phyloP scores from a whole-genome alignment of 1,139 yeast species.

The Oligophagozyma castellii region DNA sequence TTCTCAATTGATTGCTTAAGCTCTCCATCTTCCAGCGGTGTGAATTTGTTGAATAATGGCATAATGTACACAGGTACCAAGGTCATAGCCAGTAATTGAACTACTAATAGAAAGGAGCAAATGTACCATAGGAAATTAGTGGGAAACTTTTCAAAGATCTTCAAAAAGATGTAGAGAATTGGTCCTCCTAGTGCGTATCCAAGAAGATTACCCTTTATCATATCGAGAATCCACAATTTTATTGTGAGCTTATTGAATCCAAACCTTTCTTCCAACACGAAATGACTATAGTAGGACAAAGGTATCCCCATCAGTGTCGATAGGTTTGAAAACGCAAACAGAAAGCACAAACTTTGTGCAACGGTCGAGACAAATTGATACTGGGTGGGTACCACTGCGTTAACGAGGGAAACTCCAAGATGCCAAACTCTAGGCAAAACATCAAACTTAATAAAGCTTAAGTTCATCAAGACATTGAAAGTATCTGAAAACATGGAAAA shows the following conservation, averaged over 20 bases:
- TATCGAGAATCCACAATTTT: constrained; percentile 58
- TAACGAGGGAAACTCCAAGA: constrained; percentile 28
- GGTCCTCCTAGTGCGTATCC: constrained; percentile 56
- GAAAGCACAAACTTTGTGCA: constrained; percentile 56
- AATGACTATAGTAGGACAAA: constrained; percentile 56
- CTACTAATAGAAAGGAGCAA: constrained; percentile 53
- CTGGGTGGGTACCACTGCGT: constrained; percentile 26
- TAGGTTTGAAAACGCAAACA: constrained; percentile 35
- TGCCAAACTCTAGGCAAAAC: constrained; percentile 60
- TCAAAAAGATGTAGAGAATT: constrained; percentile 57
- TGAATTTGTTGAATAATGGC: constrained; percentile 83
- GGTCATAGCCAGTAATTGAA: constrained; percentile 62
- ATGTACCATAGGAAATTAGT: constrained; percentile 69
- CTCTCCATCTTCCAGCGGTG: constrained; percentile 85
- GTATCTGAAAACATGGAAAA: constrained; percentile 49
- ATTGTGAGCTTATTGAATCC: constrained; percentile 84
- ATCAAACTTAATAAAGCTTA: constrained; percentile 46
- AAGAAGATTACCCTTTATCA: constrained; percentile 44
- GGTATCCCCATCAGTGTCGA: constrained; percentile 51
- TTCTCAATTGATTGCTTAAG: constrained; percentile 69
- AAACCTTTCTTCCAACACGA: constrained; percentile 80
- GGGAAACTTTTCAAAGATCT: constrained; percentile 69
- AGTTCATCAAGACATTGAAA: constrained; percentile 41
- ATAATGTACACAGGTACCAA: constrained; percentile 72
- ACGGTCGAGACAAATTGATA: constrained; percentile 35